Base-by-base conservation (phyloP, 345 rosid genomes). In the Eucalyptus sp. region DNA sequence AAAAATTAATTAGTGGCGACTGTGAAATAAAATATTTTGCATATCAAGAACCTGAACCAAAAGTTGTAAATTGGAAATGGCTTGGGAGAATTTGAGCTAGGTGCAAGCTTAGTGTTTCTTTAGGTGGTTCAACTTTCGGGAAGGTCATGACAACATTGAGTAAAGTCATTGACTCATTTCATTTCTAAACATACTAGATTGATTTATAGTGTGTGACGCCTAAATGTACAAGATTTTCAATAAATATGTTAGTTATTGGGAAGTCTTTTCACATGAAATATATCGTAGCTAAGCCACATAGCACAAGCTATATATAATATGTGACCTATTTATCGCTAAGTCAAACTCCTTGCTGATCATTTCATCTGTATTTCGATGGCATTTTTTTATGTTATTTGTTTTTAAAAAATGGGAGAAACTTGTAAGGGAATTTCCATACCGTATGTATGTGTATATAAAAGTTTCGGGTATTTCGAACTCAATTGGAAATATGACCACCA, bases 211-310 rank as follows among this genome's bases (percentile, higher is more conserved):
- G 11, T n/a, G 76, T 3, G 41, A 14, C 2, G 5, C 41, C 10
- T 7, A 13, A 64, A 29, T 8, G 9, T 6, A 13, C 71, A 7
- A 62, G 37, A 9, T n/a, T 64, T 14, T 14, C 10, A 64, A 64
- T 64, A 4, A n/a, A n/a, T 14, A 64, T 64, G 5, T 17, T n/a
- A 64, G 5, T n/a, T 7, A n/a, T 64, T n/a, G 7, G 10, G 76
- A n/a, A 7, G 83, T 37, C 46, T 20, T 13, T 37, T 6, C 2
- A 37, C 2, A 20, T 17, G 44, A 68, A 5, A 71, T 17, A 33
- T 18, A 7, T 5, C 2, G 1, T 3, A 76, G 41, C 8, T 20
- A 10, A 3, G 83, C 7, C 14, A 20, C 3, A 10, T 12, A 22
- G 2, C 83, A 71, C 8, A 4, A 37, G 14, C 14, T 24, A 6